Evolutionary conservation across 306 rosid species (phyloP), one percentile per base, ranked within the genome.

Genomic region (Herpetospermum pedunculosum): DNA sequence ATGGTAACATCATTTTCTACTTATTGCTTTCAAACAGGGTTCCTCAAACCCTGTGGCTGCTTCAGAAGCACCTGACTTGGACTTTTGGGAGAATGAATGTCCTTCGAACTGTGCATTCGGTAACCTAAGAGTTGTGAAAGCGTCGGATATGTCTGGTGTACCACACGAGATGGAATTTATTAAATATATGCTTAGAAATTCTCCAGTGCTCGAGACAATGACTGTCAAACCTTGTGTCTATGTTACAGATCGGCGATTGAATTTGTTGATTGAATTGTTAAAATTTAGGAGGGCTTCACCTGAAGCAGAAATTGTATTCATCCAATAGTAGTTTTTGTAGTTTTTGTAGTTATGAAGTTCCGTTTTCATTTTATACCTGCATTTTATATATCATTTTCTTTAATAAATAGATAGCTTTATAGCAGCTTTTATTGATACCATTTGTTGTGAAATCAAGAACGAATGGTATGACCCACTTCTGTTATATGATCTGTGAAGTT

Each of bases 201-300:
- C 96, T 37, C 95, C 92, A 0, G 82, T 82, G 75, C 92, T 94
- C 2, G 96, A 91, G 83, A 81, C 40, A 25, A 78, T 94, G 95
- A 82, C 77, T 75, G 70, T 91, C 55, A 46, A 12, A 49, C 91
- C 96, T 16, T 84, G 85, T 82, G 71, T 77, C 26, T 77, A 64
- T 78, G 84, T 73, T 76, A 30, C 46, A 69, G 89, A 85, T 46
- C 84, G 77, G 72, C 83, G 80, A 28, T 25, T 89, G 81, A 82
- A 81, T 59, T 83, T 91, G 84, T 77, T 88, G 89, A 76, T 80
- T 13, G 92, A 91, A 73, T 77, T 94, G 88, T 76, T 87, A 80
- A 89, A 80, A 71, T 91, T 87, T 76, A 77, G 83, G 57, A 82
- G 97, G 53, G 96, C 99, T 74, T 95, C 99, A 69, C 69, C 96